Evolutionary conservation across 2,329 filamentous ascomycete species (phyloP), one percentile per base, ranked within the genome.

Genomic region (Rhynchosporium secalis): DNA sequence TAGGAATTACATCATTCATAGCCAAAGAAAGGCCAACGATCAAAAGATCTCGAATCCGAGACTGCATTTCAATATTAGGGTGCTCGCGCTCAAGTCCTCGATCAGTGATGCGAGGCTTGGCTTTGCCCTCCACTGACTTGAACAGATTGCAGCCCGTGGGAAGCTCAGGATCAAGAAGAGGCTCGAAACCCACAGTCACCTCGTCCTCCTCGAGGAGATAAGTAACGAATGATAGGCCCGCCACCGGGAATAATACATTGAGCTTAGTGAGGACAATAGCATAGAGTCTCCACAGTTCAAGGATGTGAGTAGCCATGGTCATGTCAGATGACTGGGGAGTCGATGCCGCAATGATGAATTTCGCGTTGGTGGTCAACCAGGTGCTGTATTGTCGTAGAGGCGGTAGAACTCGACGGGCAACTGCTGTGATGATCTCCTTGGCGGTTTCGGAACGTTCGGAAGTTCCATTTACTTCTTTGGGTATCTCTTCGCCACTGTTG

Each of bases 121-220:
- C 64, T 7, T 49, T 52, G 13, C 73, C 71, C 26, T 73, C 74
- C 28, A 70, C 71, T n/a, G 76, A 73, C 12, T 74, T 72, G 62
- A 78, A 76, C 54, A 82, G 76, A 77, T 86, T 86, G 58, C 83
- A 77, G 52, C 80, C 80, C 62, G 72, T 75, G 3, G 80, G 81
- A 45, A 79, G 75, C 3, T 79, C 76, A 40, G 78, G 78, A 48
- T 81, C 69, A 31, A 72, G 75, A 28, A 90, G 75, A 0, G 88
- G 87, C 66, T 80, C 78, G 71, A 90, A 90, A 0, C 84, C 86
- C 64, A 89, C 77, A 3, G 84, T 88, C 59, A 86, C 83, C 61
- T 83, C 82, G 71, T 91, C 88, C 72, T 91, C 88, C 65, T 87
- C 83, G 3, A 91, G 78, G 69, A 90, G 78, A 71, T 91, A 90